These are phyloP conservation scores for Petasospora fabianii DNA, from an alignment of 1,139 yeast species.

Conservation along the genomic window DNA sequence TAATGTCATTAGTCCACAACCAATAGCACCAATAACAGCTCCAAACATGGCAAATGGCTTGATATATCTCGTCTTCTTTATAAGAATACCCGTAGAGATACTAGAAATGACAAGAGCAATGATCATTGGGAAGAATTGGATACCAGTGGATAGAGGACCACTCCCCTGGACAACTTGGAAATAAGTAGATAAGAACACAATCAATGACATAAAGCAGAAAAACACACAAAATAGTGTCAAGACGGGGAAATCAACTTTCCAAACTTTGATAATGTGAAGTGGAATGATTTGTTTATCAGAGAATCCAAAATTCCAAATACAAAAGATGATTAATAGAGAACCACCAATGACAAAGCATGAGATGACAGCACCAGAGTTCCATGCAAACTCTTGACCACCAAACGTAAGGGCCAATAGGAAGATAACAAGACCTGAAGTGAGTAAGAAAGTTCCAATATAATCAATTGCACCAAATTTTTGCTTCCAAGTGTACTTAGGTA, in stretches of 20 bases:
- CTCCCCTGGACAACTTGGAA: conserved; percentile 48
- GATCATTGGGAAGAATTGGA: conserved; percentile 52
- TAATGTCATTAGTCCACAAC: conserved; percentile 47
- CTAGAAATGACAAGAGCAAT: conserved; percentile 45
- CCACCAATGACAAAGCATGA: conserved; percentile 54
- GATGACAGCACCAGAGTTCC: conserved; percentile 58
- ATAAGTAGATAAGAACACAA: conserved; percentile 48
- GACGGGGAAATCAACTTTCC: conserved; percentile 34
- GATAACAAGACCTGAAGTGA: conserved; percentile 41
- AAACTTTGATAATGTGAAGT: conserved; percentile 27
- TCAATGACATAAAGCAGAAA: conserved; percentile 42
- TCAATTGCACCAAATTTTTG: conserved; percentile 45
- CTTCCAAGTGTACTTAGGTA: conserved; percentile 38
- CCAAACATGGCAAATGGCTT: conserved; percentile 47
- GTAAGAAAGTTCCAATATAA: conserved; percentile 42
- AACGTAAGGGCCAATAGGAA: conserved; percentile 48
- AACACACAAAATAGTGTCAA: conserved; percentile 42
- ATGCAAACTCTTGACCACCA: conserved; percentile 45
- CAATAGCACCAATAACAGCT: conserved; percentile 43
- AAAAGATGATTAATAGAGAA: conserved; percentile 36
- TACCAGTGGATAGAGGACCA: conserved; percentile 52
- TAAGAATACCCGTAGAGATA: conserved; percentile 39
- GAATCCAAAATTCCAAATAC: conserved; percentile 44
- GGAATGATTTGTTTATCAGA: conserved; percentile 48
- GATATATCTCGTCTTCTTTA: conserved; percentile 44